Evolutionary conservation across 495 filamentous ascomycete species (phyloP).

Genomic region (Staphylotrichum longicolle): DNA sequence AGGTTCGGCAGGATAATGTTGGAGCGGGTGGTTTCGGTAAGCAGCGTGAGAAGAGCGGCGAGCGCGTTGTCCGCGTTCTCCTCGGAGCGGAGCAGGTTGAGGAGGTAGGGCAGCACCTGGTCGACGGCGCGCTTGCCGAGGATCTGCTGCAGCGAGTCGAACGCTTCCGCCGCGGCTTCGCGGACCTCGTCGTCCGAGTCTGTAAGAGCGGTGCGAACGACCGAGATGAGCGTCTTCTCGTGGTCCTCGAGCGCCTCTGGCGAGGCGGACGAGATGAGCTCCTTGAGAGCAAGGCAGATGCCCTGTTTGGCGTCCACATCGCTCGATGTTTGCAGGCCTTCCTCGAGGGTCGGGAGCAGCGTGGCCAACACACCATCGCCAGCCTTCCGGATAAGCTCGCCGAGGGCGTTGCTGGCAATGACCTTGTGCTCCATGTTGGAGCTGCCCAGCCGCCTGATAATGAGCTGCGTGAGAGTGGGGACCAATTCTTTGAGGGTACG

Average conservation of each 20-base stretch:
- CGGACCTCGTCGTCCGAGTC: conserved; percentile 85
- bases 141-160: conserved; percentile 89
- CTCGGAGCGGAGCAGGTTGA: conserved; percentile 80
- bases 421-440: conserved; percentile 98
- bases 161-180: conserved; percentile 95
- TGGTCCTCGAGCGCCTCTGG: conserved; percentile 87
- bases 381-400: conserved; percentile 93
- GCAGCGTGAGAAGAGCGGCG: conserved; percentile 83
- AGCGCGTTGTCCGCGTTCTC: conserved; percentile 88
- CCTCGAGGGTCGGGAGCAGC: conserved; percentile 86
- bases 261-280: conserved; percentile 89
- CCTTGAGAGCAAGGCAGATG: conserved; percentile 92
- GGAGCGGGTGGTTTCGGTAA: conserved; percentile 88
- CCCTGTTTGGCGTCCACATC: conserved; percentile 95
- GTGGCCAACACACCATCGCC: conserved; percentile 89
- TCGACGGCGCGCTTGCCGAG: conserved; percentile 91
- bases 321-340: conserved; percentile 80
- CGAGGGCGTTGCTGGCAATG: conserved; percentile 94
- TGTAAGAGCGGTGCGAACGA: conserved; percentile 88
- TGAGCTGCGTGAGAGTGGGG: conserved; percentile 87
- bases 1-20: conserved; percentile 97
- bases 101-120: conserved; percentile 88
- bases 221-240: conserved; percentile 90
- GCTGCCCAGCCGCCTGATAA: conserved; percentile 91
- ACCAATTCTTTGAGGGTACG: conserved; percentile 91